Base-by-base conservation (phyloP, 441 rosid genomes). In the Isatis lusitanica region DNA sequence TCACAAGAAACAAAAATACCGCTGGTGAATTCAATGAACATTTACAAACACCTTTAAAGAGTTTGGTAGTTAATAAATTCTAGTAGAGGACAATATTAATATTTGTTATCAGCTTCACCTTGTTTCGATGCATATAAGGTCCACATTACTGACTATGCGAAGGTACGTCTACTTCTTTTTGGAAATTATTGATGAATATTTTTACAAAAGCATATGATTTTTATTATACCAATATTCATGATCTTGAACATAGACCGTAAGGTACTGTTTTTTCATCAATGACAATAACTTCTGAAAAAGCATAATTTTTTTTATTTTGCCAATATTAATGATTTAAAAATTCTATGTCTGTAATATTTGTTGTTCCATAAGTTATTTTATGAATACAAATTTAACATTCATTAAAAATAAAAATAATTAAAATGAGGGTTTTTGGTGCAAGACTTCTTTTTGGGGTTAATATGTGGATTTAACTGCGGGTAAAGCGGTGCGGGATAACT, bases 1-100 rank as follows among this genome's bases (percentile, higher is more conserved):
- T 15, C 36, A 17, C 17, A 55, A 69, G 60, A 68, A 47, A 75
- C 70, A 69, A 75, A 75, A 69, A 62, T 47, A 48, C 21, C 42
- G 74, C 39, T 69, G 66, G 79, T 69, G 79, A 75, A 55, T 63
- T 63, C 30, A 75, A 63, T 75, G 79, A 63, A 44, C 74, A 75
- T 68, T 74, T 68, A 69, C 60, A 35, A 10, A 60, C 65, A 69
- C 3, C 30, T 53, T 62, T 9, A 48, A 69, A 46, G 58, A 66
- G 74, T 69, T 69, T 75, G 79, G 79, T 75, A 55, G 51, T 75
- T 69, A 38, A 44, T 75, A 66, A 74, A 74, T 74, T 61, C 12
- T n/a, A 72, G 53, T 72, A 67, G 67, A 40, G 55, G 79, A 44
- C 5, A 38, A 69, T 44, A 63, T 55, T 55, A 55, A 63, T 63